Evolutionary conservation across 257 asterid species (phyloP), one percentile per base, ranked within the genome.

Genomic region (Lycium barbarum): DNA sequence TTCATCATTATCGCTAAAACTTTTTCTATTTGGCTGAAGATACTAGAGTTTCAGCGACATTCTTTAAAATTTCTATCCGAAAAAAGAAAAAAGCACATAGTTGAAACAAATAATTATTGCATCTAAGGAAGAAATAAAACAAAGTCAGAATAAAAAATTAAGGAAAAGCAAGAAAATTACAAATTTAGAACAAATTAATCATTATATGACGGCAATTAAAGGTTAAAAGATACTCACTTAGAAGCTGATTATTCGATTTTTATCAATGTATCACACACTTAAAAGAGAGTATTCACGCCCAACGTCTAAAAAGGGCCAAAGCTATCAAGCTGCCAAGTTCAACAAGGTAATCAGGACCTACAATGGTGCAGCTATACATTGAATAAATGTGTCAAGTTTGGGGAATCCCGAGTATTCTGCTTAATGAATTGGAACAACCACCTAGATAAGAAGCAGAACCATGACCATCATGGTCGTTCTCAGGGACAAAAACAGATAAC

Each of bases 391-490:
- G 45, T 33, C 2, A 6, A 66, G n/a, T 66, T 66, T 8, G 33
- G 5, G 45, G 43, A 12, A 65, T 26, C 0, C 2, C 6, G 5
- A 13, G 43, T 33, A 65, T 11, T 66, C 12, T 36, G 12, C 22
- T 67, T 14, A 36, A 67, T 36, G 80, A 73, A 73, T 73, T 72
- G 59, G 18, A 45, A 47, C 38, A 45, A 73, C 59, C n/a, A 73
- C 59, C 80, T 47, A 20, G 5, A 47, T 47, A 49, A 49, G 61
- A 22, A 13, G 81, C 81, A 74, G n/a, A 43, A 72, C 57, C 9
- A 18, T 55, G 3, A 2, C 6, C 45, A 40, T 40, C 79, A 5
- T 43, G 45, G 6, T 13, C 18, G 1, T n/a, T 22, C 80, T 20
- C 59, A 1, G 47, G 20, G 8, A 76, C 45, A 51, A 22, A 22